Percentiles rank a stretch among this genome's conserved stretches.
Conservation (phyloP, 768 basidiomycete genomes). For the Erythrobasidium yunnanense region DNA sequence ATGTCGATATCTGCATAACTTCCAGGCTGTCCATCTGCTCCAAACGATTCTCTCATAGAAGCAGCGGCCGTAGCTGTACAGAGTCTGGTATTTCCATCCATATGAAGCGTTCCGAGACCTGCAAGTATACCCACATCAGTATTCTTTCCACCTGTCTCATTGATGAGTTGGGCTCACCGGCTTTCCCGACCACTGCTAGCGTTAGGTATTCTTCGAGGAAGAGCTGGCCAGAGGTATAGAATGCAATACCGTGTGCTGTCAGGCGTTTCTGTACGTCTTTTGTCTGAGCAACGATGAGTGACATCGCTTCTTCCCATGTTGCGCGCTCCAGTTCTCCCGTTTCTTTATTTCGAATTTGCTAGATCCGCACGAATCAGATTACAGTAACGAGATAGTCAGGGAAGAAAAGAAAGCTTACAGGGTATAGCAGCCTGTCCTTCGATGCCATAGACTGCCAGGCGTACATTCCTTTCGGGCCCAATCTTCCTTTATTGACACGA, state of each 20-base stretch:
- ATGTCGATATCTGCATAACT: conserved; percentile 28
- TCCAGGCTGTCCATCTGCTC: conserved; percentile 34
- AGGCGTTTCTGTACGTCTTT: conserved; percentile 32
- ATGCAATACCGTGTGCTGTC: conserved; percentile 34
- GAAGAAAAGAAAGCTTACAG: conserved; percentile 20
- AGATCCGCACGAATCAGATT: background rate
- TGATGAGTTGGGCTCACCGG: no score
- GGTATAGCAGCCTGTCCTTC: conserved; percentile 30
- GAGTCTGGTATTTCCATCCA: conserved; percentile 36
- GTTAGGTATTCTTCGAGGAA: conserved; percentile 37
- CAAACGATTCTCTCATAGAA: conserved; percentile 35
- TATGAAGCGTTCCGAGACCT: conserved; percentile 30
- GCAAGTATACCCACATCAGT: background rate
- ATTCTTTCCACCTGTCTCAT: no score
- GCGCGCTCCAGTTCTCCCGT: conserved; percentile 33
- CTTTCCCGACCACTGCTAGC: conserved; percentile 35
- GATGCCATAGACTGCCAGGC: conserved; percentile 30
- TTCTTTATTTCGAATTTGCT: conserved; percentile 32
- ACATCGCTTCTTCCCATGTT: conserved; percentile 34
- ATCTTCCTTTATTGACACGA: conserved; percentile 34
- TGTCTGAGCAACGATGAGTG: conserved; percentile 32
- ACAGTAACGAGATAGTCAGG: background rate
- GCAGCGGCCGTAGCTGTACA: conserved; percentile 36
- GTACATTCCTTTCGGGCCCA: conserved; percentile 35
- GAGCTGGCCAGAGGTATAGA: conserved; percentile 36